A percentile compares a stretch with the other conserved stretches of the same genome.
These are phyloP conservation scores for Blastomyces silverae DNA, from an alignment of 2,329 filamentous ascomycete species.

Conservation along the genomic window DNA sequence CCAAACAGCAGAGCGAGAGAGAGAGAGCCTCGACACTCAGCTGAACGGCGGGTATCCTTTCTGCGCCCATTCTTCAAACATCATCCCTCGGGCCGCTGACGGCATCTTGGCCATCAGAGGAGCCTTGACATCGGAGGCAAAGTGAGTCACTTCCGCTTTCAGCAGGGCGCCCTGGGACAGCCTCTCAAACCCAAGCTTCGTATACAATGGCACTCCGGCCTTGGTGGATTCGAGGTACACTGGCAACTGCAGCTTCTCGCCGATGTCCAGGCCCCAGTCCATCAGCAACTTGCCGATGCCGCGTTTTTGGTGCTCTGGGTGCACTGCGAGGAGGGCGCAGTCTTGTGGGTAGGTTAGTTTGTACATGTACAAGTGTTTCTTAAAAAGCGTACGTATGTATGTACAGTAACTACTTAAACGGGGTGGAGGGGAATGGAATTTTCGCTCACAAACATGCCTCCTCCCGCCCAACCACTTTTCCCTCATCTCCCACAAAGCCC, in stretches of 20 bases:
- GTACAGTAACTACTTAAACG: constrained; percentile 1
- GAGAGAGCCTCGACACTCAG: no score
- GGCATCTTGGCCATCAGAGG: constrained; percentile 43
- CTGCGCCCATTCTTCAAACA: constrained; percentile 33
- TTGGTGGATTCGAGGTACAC: constrained; percentile 38
- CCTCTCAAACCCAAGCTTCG: constrained; percentile 37
- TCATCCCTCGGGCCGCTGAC: constrained; percentile 28
- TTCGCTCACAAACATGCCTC: constrained; percentile 40
- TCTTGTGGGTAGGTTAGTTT: constrained; percentile 25
- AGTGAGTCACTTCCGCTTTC: constrained; percentile 33
- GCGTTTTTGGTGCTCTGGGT: constrained; percentile 39
- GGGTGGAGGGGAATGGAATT: background rate
- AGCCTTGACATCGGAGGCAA: constrained; percentile 35
- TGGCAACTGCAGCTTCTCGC: constrained; percentile 31
- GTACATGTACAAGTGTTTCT: background rate
- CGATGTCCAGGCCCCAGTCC: constrained; percentile 36
- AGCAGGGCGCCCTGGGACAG: constrained; percentile 40
- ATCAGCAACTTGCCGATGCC: constrained; percentile 38
- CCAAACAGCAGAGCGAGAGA: no score
- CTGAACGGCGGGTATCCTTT: constrained; percentile 13
- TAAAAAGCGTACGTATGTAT: background rate
- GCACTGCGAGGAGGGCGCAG: constrained; percentile 36
- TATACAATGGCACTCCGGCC: constrained; percentile 35
- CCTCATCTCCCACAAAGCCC: constrained; percentile 39
- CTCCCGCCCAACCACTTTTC: constrained; percentile 39